These are phyloP conservation scores for Quercus lobata DNA, from an alignment of 331 rosid genomes.

Conservation along the genomic window DNA sequence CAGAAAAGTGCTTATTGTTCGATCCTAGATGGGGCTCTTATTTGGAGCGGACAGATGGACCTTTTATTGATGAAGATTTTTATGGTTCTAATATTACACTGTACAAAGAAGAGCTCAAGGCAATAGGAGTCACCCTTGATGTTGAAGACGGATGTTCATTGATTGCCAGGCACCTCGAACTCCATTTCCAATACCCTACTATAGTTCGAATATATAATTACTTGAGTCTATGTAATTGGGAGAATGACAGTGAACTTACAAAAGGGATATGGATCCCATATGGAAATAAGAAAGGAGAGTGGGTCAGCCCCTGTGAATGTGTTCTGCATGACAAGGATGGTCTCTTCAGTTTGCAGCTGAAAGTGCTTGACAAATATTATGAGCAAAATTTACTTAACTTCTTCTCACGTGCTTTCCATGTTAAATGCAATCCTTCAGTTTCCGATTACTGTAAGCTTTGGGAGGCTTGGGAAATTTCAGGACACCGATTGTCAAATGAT, in stretches of 20 bases:
- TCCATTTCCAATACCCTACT: conserved; percentile 21
- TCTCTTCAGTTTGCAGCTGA: conserved; percentile 46
- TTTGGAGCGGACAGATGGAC: conserved; percentile 50
- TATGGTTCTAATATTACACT: conserved; percentile 37
- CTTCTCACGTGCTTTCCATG: conserved; percentile 40
- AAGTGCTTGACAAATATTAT: conserved; percentile 36
- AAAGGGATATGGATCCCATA: conserved; percentile 50
- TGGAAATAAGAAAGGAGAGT: conserved; percentile 28
- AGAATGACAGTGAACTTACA: conserved; percentile 29
- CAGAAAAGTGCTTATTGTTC: conserved; percentile 50
- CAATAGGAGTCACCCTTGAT: conserved; percentile 47
- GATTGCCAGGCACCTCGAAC: conserved; percentile 38
- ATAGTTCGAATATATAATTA: conserved; percentile 39
- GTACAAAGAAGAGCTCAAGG: conserved; percentile 39
- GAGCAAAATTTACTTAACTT: conserved; percentile 31
- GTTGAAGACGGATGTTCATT: conserved; percentile 30
- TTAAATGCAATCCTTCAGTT: conserved; percentile 36
- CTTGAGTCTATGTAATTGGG: conserved; percentile 38
- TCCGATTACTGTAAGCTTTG: conserved; percentile 60
- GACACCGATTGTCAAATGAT: conserved; percentile 21
- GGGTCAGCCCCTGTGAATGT: conserved; percentile 46
- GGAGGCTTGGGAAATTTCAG: conserved; percentile 57
- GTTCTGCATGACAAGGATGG: conserved; percentile 46
- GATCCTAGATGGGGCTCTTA: conserved; percentile 26
- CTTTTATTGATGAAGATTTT: conserved; percentile 54